These are phyloP conservation scores for Salvia hispanica DNA, from an alignment of 257 asterid genomes.

Conservation along the genomic window DNA sequence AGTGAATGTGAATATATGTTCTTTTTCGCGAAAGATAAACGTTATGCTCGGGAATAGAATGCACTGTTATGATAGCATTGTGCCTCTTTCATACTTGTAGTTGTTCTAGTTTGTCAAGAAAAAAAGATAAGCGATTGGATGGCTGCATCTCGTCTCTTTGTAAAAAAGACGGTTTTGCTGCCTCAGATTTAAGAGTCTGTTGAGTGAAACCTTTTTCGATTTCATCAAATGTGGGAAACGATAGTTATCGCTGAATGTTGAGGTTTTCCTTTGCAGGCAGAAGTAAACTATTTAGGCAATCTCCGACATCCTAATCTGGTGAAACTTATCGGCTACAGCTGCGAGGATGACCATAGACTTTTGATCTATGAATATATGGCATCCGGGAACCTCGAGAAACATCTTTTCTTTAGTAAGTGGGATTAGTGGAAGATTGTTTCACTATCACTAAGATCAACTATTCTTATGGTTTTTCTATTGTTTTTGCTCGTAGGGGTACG, in stretches of 20 bases:
- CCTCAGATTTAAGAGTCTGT: slow-evolving; percentile 3
- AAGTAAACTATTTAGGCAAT: slow-evolving; percentile 85
- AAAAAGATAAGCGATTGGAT: not conserved
- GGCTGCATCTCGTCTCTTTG: not conserved
- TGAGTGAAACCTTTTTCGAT: not conserved
- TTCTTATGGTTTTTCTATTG: not conserved
- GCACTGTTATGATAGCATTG: not conserved
- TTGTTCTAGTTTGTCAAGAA: not conserved
- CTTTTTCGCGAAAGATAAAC: not conserved
- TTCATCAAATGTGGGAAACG: not conserved
- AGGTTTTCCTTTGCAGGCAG: slow-evolving; percentile 61
- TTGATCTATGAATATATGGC: slow-evolving; percentile 93
- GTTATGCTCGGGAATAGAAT: not conserved
- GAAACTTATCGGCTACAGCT: slow-evolving; percentile 85
- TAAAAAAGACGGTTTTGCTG: not conserved
- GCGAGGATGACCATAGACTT: slow-evolving; percentile 77
- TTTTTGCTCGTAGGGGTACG: slow-evolving; percentile 58
- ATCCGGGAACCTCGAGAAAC: slow-evolving; percentile 87
- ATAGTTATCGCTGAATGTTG: slow-evolving; percentile 26
- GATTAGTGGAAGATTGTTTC: not conserved
- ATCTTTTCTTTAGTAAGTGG: slow-evolving; percentile 75
- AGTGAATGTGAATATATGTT: slow-evolving; percentile 4
- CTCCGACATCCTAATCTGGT: slow-evolving; percentile 82
- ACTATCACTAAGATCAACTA: not conserved
- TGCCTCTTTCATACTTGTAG: not conserved